These are phyloP conservation scores for Tetrapisispora arboricola DNA, from an alignment of 805 yeast genomes.

Conservation along the genomic window DNA sequence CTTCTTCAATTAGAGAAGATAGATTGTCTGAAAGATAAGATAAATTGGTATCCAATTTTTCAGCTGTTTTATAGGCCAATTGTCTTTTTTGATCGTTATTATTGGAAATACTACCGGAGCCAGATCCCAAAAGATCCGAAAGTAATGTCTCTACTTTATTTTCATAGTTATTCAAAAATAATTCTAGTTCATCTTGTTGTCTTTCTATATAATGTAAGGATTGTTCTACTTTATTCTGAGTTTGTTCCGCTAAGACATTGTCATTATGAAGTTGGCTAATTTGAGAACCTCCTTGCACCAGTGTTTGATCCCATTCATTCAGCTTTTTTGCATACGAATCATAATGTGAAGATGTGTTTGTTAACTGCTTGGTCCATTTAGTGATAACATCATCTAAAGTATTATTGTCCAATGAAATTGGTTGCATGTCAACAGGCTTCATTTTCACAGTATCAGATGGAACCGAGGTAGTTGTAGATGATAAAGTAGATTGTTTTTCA, in stretches of 20 bases:
- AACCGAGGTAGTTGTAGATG: background rate
- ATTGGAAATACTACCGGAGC: conserved; percentile 16
- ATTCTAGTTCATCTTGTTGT: conserved; percentile 87
- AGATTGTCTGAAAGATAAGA: conserved; percentile 70
- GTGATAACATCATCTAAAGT: conserved; percentile 86
- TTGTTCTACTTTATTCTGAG: conserved; percentile 80
- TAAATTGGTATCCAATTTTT: conserved; percentile 68
- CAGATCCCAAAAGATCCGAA: conserved; percentile 29
- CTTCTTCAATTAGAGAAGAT: conserved; percentile 65
- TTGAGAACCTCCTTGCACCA: conserved; percentile 79
- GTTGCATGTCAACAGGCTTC: conserved; percentile 52
- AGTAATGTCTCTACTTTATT: conserved; percentile 29
- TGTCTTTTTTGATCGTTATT: conserved; percentile 74
- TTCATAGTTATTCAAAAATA: conserved; percentile 73
- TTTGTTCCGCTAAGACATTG: conserved; percentile 71
- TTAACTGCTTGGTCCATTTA: conserved; percentile 84
- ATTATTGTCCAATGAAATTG: conserved; percentile 75
- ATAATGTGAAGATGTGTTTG: conserved; percentile 64
- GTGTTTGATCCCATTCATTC: conserved; percentile 74
- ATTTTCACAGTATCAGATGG: conserved; percentile 9
- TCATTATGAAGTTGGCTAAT: conserved; percentile 69
- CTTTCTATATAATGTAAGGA: conserved; percentile 74
- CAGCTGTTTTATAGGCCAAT: conserved; percentile 81
- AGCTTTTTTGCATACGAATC: conserved; percentile 64
- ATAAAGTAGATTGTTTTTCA: background rate